Evolutionary conservation across 176 grass and related monocot species (phyloP).

Genomic region (Triticum timopheevii): DNA sequence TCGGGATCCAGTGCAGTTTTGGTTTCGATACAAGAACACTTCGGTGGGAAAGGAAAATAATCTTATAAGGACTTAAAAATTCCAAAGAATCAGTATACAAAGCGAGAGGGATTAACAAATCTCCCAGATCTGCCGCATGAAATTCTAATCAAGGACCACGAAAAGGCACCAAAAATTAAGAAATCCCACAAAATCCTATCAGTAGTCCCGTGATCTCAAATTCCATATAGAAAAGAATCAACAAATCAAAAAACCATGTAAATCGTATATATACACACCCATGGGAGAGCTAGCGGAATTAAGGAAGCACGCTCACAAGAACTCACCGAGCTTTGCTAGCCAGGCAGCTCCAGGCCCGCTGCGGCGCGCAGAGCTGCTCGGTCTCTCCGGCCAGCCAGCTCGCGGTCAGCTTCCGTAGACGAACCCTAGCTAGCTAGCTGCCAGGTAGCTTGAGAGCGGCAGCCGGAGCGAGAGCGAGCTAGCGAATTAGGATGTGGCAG

Average conservation of each 20-base stretch:
- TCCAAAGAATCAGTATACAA: not conserved
- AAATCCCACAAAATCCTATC: not conserved
- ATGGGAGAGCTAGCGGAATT: not conserved
- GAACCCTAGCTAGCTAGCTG: slow-evolving; percentile 44
- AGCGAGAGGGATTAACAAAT: slow-evolving; percentile 29
- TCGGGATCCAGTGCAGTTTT: not conserved
- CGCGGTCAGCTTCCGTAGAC: not conserved
- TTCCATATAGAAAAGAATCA: slow-evolving; percentile 20
- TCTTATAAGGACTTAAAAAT: not conserved
- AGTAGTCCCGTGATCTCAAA: slow-evolving; percentile 1
- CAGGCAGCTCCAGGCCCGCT: not conserved
- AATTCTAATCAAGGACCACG: slow-evolving; percentile 39
- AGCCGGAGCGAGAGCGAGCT: slow-evolving; percentile 15
- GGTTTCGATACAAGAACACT: not conserved
- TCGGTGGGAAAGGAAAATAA: not conserved
- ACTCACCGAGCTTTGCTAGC: slow-evolving; percentile 1
- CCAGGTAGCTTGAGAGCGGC: slow-evolving; percentile 18
- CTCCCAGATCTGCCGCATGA: slow-evolving; percentile 22
- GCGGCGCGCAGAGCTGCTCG: not conserved
- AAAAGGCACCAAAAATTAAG: not conserved
- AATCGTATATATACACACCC: not conserved
- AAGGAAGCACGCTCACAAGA: slow-evolving; percentile 35
- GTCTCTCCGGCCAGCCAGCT: not conserved
- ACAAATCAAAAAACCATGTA: slow-evolving; percentile 26
- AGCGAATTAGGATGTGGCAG: slow-evolving; percentile 40